A percentile compares a stretch with the other conserved stretches of the same genome.
Conservation (phyloP, 1,284 basidiomycete species). For the Cerrena zonata region DNA sequence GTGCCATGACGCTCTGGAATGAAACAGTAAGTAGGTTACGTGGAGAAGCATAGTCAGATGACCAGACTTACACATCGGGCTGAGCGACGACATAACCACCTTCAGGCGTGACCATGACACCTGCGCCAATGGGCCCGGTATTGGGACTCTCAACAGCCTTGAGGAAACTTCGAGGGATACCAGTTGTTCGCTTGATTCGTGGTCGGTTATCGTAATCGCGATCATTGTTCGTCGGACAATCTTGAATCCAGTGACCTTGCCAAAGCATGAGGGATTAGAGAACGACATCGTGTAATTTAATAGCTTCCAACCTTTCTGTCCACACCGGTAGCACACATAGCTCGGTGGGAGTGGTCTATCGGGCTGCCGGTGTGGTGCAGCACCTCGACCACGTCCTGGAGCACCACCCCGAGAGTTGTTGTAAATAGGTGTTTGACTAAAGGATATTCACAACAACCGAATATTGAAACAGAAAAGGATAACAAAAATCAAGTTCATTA, state of each 20-base stretch:
- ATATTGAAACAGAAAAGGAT: constrained; percentile 23
- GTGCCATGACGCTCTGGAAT: constrained; percentile 80
- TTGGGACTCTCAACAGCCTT: constrained; percentile 89
- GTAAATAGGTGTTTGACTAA: constrained; percentile 70
- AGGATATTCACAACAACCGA: constrained; percentile 5
- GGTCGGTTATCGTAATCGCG: constrained; percentile 91
- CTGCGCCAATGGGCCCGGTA: constrained; percentile 67
- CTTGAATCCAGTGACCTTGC: constrained; percentile 98
- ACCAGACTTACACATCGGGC: constrained; percentile 78
- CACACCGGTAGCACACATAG: constrained; percentile 99
- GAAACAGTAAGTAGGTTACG: constrained; percentile 7
- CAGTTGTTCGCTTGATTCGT: constrained; percentile 94
- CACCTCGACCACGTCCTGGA: constrained; percentile 46
- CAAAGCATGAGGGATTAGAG: constrained; percentile 6
- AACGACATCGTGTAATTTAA: not conserved
- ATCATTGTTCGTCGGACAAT: constrained; percentile 96
- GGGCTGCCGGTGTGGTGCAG: constrained; percentile 38
- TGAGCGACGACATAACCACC: constrained; percentile 93
- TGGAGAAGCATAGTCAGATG: no score
- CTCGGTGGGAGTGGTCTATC: constrained; percentile 80
- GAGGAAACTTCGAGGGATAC: constrained; percentile 94
- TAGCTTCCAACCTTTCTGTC: constrained; percentile 80
- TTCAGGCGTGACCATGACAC: constrained; percentile 94
- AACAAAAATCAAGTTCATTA: constrained; percentile 56
- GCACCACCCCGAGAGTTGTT: constrained; percentile 50